A percentile compares a stretch with the other conserved stretches of the same genome.
Conservation (phyloP, 164 flowering plant genomes). For the Litsea cubeba region DNA sequence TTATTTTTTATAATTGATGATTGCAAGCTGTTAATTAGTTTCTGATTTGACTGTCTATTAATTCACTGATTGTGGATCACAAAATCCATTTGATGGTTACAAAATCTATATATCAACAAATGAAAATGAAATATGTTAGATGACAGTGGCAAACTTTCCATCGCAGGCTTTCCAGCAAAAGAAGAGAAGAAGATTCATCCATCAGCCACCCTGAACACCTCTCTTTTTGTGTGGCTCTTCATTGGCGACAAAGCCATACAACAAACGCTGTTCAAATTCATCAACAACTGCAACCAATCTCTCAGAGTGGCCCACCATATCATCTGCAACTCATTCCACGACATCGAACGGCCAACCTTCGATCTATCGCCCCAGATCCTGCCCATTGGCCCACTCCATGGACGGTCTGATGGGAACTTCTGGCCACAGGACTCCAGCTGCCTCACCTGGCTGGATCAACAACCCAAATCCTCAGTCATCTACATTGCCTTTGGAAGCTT, state of each 20-base stretch:
- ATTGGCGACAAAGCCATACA: neutral
- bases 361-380: neutral
- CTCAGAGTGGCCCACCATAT: constrained; percentile 16
- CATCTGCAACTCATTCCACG: constrained; percentile 37
- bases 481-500: constrained; percentile 3
- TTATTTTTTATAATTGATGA: too few species aligned
- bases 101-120: too few species aligned
- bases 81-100: too few species aligned
- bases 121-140: too few species aligned
- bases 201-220: constrained; percentile 15
- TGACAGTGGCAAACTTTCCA: neutral
- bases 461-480: neutral
- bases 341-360: constrained; percentile 22
- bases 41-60: too few species aligned
- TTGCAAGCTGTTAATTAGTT: too few species aligned
- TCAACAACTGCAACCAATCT: constrained; percentile 6
- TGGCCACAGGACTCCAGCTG: constrained; percentile 8
- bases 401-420: neutral
- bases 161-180: constrained; percentile 18
- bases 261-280: constrained; percentile 7
- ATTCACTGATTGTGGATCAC: too few species aligned
- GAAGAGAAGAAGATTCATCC: constrained; percentile 12
- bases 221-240: constrained; percentile 19
- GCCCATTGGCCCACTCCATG: constrained; percentile 3
- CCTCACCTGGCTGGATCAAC: constrained; percentile 5